Evolutionary conservation across 2,329 filamentous ascomycete species (phyloP), one percentile per base, ranked within the genome.

Genomic region (Colletotrichum lindemuthianum): DNA sequence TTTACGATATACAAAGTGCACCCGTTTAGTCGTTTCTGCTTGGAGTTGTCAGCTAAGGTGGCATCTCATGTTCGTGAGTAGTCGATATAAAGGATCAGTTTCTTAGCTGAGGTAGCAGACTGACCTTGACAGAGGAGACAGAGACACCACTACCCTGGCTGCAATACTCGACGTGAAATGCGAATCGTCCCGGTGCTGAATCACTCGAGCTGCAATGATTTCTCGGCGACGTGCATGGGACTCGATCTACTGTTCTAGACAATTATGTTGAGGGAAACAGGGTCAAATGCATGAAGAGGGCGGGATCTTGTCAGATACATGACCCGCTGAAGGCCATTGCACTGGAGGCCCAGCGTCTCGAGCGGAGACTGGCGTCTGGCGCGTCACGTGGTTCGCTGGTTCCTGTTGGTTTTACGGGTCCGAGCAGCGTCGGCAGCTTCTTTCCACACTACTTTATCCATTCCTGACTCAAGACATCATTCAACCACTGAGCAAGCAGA

Each of bases 101-200:
- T 16, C 45, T 54, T 34, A 45, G 34, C n/a, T 55, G 51, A 61
- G 47, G 34, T 61, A 61, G 24, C 24, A 24, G 24, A 24, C 61
- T 40, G 47, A 61, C 61, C 61, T 55, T 56, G 50, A 43, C 57
- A 61, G 51, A 58, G 58, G 50, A 65, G 51, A 61, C 61, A 52
- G 50, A 65, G 51, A 61, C 61, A 52, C 61, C 61, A 61, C 58
- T 41, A 50, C 61, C 50, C 61, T 37, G 47, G 58, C 58, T 36
- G 36, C 61, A 61, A 41, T 61, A 45, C 47, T 60, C 45, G 58
- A 57, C 45, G 43, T 39, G 24, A 50, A 40, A 48, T 50, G 33
- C 55, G 60, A 60, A 33, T 33, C 24, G 50, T 52, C 61, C 58
- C 61, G 24, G 51, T 51, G 16, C 48, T 33, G 39, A 61, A 47